A percentile compares a stretch with the other conserved stretches of the same genome.
phyloP scores from a whole-genome alignment of 2,329 filamentous ascomycete species.

The Orbilia quercus region DNA sequence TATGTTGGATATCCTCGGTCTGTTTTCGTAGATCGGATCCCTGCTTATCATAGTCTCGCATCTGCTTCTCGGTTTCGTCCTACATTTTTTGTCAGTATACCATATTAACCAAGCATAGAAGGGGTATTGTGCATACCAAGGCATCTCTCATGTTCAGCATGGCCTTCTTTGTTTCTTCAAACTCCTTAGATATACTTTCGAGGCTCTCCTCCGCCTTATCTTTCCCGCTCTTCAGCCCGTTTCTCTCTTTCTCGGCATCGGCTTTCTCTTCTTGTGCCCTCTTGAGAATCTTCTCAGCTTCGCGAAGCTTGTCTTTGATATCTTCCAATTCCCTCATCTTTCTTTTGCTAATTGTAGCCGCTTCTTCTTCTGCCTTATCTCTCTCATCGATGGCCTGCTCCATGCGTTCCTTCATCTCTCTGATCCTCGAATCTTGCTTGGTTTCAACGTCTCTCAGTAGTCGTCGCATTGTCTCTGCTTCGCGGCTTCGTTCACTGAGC shows the following conservation, averaged over 20 bases:
- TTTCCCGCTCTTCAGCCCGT: slow-evolving; percentile 77
- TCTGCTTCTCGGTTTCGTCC: slow-evolving; percentile 87
- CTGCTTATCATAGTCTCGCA: slow-evolving; percentile 84
- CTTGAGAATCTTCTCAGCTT: slow-evolving; percentile 81
- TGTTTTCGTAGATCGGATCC: slow-evolving; percentile 78
- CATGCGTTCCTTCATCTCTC: slow-evolving; percentile 88
- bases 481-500: slow-evolving; percentile 85
- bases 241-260: slow-evolving; percentile 78
- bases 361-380: slow-evolving; percentile 91
- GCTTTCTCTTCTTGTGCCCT: slow-evolving; percentile 79
- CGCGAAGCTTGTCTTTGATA: slow-evolving; percentile 79
- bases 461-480: slow-evolving; percentile 93
- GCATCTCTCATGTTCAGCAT: slow-evolving; percentile 82
- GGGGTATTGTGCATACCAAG: slow-evolving; percentile 63
- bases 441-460: slow-evolving; percentile 87
- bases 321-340: slow-evolving; percentile 88
- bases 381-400: slow-evolving; percentile 93
- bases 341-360: slow-evolving; percentile 78
- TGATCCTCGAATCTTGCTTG: slow-evolving; percentile 80
- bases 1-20: slow-evolving; percentile 79
- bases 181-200: slow-evolving; percentile 76
- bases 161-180: slow-evolving; percentile 78
- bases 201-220: slow-evolving; percentile 80
- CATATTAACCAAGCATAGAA: slow-evolving; percentile 1
- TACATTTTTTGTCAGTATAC: slow-evolving; percentile 16